Conservation (phyloP, 257 asterid genomes). For the Ehretia macrophylla region DNA sequence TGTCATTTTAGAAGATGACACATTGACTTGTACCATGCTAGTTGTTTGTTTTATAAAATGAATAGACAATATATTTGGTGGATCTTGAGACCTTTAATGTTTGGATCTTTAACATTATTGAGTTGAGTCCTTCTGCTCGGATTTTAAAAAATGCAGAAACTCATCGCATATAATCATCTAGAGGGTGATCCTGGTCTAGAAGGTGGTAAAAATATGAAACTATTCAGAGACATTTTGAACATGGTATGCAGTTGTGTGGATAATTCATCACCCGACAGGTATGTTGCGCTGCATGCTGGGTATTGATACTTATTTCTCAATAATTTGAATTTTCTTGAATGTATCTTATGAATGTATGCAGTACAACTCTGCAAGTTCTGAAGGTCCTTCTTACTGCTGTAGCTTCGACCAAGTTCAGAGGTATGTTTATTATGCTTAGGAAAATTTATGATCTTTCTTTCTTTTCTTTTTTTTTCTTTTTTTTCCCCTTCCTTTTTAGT, state of each 20-base stretch:
- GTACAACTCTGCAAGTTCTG: constrained; percentile 94
- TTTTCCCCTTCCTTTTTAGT: too few species aligned
- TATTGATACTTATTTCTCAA: constrained; percentile 14
- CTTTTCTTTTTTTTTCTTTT: too few species aligned
- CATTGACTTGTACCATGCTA: too few species aligned
- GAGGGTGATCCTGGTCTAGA: constrained; percentile 99
- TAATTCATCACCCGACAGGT: constrained; percentile 97
- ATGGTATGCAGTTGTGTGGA: constrained; percentile 89
- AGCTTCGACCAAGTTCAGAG: constrained; percentile 86
- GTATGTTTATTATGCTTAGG: constrained; percentile 36
- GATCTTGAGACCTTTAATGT: constrained; percentile 3
- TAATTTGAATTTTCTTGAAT: constrained; percentile 10
- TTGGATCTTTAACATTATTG: not conserved
- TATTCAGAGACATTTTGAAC: constrained; percentile 73
- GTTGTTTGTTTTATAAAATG: too few species aligned
- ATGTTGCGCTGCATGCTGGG: constrained; percentile 10
- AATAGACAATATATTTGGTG: not conserved
- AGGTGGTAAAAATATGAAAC: constrained; percentile 65
- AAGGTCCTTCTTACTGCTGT: constrained; percentile 96
- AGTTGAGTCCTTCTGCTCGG: not conserved
- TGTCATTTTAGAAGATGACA: too few species aligned
- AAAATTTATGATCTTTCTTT: not conserved
- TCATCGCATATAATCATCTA: constrained; percentile 85
- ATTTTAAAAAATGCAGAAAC: constrained; percentile 59
- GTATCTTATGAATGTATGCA: constrained; percentile 44